Percentiles rank a stretch among this genome's conserved stretches.
Conservation (phyloP, 2,329 filamentous ascomycete genomes). For the Colletotrichum euphorbiae region DNA sequence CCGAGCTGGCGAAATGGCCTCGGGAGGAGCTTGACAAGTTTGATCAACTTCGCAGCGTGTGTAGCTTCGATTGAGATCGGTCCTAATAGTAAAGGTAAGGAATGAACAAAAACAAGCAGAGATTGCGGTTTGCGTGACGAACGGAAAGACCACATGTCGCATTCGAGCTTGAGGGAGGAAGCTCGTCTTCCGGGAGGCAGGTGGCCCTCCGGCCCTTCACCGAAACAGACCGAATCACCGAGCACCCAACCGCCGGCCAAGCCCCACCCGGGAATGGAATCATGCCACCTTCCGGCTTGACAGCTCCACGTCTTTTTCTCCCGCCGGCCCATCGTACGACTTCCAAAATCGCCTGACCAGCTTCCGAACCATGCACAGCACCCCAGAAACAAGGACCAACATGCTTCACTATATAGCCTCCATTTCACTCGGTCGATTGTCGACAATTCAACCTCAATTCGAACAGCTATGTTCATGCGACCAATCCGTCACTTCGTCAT, state of each 20-base stretch:
- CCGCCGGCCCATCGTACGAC: constrained; percentile 35
- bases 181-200: no score
- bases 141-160: not conserved
- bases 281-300: constrained; percentile 21
- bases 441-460: no score
- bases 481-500: constrained; percentile 32
- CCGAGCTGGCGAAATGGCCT: not conserved
- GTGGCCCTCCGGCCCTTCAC: not conserved
- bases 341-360: constrained; percentile 25
- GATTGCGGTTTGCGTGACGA: no score
- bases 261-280: constrained; percentile 17
- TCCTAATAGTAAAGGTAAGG: no score
- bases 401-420: constrained; percentile 10
- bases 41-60: not conserved
- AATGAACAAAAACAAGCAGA: no score
- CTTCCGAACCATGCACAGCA: not conserved
- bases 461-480: constrained; percentile 21
- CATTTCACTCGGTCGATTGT: not conserved
- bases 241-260: not conserved
- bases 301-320: not conserved
- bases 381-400: not conserved
- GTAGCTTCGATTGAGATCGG: not conserved
- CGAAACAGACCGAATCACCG: not conserved
- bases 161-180: not conserved
- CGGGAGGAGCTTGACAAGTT: not conserved